Percentiles rank a stretch among this genome's conserved stretches.
Conservation (phyloP, 306 rosid species). For the Rosa chinensis region DNA sequence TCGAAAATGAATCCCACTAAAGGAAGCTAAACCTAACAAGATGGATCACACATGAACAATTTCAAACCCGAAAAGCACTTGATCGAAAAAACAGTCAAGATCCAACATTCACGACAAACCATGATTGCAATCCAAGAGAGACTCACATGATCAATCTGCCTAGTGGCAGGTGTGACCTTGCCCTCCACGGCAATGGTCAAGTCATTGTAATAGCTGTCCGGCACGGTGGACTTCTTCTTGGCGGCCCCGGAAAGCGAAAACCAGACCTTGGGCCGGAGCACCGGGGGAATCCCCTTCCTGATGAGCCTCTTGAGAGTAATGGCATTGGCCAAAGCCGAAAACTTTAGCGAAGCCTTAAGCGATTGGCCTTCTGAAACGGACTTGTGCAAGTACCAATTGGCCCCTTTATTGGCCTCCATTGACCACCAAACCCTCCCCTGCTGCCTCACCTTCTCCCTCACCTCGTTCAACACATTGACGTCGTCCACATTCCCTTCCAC, state of each 20-base stretch:
- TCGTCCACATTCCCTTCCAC: constrained; percentile 99
- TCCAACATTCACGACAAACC: constrained; percentile 12
- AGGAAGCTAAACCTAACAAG: no score
- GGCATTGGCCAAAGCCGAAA: constrained; percentile 77
- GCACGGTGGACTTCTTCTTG: constrained; percentile 96
- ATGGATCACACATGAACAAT: background rate
- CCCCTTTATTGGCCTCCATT: constrained; percentile 93
- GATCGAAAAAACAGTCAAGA: background rate
- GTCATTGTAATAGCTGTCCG: constrained; percentile 95
- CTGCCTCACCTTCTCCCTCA: constrained; percentile 91
- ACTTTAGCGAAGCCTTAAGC: constrained; percentile 77
- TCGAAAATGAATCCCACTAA: background rate
- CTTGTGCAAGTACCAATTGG: constrained; percentile 84
- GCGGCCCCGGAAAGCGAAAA: constrained; percentile 94
- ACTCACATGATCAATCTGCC: constrained; percentile 98
- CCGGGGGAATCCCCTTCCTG: constrained; percentile 94
- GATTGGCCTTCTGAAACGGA: constrained; percentile 73
- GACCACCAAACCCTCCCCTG: constrained; percentile 99
- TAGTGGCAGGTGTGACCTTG: constrained; percentile 92
- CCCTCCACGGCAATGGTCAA: constrained; percentile 80
- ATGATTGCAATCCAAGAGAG: background rate
- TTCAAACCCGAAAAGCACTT: background rate
- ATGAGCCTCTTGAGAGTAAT: constrained; percentile 86
- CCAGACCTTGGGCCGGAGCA: constrained; percentile 95
- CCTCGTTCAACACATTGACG: constrained; percentile 95